Conservation (phyloP, 371 early-diverging fungal species). For the Lichtheimia ramosa region DNA sequence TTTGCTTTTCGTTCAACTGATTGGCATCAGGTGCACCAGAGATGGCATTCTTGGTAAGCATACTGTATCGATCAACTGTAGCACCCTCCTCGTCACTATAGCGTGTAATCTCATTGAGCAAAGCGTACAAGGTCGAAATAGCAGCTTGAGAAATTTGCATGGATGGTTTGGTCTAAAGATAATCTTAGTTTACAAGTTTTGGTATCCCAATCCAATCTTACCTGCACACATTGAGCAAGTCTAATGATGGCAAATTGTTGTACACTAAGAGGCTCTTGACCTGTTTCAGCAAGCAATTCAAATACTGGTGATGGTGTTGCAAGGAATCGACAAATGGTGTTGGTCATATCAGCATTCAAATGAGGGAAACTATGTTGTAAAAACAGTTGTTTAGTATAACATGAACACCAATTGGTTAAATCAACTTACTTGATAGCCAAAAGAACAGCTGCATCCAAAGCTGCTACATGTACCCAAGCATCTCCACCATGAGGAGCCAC, state of each 20-base stretch:
- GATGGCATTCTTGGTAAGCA: conserved; percentile 27
- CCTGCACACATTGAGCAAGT: conserved; percentile 61
- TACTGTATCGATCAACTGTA: conserved; percentile 3
- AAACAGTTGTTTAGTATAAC: not conserved
- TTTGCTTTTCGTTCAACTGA: conserved; percentile 34
- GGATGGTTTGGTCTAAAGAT: conserved; percentile 29
- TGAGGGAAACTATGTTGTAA: conserved; percentile 41
- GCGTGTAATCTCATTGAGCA: conserved; percentile 55
- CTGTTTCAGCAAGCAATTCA: conserved; percentile 31
- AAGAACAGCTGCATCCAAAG: conserved; percentile 58
- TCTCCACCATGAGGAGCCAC: conserved; percentile 44
- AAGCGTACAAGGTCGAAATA: conserved; percentile 55
- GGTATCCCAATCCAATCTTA: conserved; percentile 13
- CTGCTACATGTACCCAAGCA: conserved; percentile 54
- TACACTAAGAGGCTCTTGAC: conserved; percentile 25
- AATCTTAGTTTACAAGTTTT: not conserved
- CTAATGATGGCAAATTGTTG: conserved; percentile 58
- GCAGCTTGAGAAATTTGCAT: conserved; percentile 46
- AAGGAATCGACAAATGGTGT: conserved; percentile 58
- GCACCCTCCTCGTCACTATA: conserved; percentile 29
- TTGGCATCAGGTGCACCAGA: conserved; percentile 32
- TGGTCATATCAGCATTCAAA: conserved; percentile 53
- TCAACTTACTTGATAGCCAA: conserved; percentile 57
- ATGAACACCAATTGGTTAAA: not conserved
- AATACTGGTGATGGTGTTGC: conserved; percentile 65